Evolutionary conservation across 1,284 basidiomycete genomes (phyloP), one percentile per base, ranked within the genome.

Genomic region (Moesziomyces antarcticus): DNA sequence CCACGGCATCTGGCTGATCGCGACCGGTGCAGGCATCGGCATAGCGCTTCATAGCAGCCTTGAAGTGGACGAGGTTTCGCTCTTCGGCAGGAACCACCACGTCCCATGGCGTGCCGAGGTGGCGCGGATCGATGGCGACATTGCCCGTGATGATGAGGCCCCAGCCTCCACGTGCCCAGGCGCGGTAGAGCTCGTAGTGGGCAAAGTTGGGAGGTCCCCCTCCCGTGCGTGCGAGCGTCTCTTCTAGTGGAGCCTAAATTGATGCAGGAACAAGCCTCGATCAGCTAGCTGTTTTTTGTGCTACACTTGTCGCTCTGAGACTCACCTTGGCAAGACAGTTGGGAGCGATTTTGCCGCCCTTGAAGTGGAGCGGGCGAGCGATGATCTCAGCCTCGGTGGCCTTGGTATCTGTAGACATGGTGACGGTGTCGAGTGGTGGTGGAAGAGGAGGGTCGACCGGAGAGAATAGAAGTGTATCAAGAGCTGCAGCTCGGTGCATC

Each of bases 131-230:
- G 33, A 97, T 90, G 75, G 92, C 91, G 1, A 94, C 88, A 77
- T 97, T 97, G 18, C 95, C 88, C 0, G 94, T 94, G 52, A 96
- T 86, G 56, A 97, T 86, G 86, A 97, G 92, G 0, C 93, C 95
- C 93, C 93, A 97, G 21, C 88, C 88, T 5, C 90, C 89, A 41
- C 86, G 82, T 0, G 90, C 89, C 94, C 94, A 98, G 73, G 87
- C 85, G 1, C 88, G 85, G 82, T 98, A 97, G 24, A 97, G 87
- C 1, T 85, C 80, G 42, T 87, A 84, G 80, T 93, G 91, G 40
- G 87, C 69, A 46, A 57, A 47, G 47, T 73, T 78, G 14, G 79
- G 81, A 8, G 75, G 69, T 16, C 77, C 73, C 22, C 79, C 81
- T 33, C 78, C 76, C 4, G 80, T 56, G 14, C 61, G 61, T 22